Percentiles rank a stretch among this genome's conserved stretches.
Evolutionary conservation across 352 stramenopile species (phyloP).

Genomic region (Globisporangium spinosum): DNA sequence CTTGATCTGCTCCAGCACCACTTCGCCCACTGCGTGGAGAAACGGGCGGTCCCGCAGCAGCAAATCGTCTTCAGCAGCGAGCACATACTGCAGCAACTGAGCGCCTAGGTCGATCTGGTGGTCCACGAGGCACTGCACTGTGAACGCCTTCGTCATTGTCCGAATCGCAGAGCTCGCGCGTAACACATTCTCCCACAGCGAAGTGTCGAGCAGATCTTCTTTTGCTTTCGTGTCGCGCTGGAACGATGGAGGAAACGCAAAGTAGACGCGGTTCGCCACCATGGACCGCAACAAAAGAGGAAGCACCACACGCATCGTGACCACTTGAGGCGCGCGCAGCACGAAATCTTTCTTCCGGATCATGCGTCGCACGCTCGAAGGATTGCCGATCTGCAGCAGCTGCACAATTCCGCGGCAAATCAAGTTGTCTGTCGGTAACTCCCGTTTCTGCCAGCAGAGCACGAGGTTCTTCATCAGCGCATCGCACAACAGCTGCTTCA

Average conservation of each 20-base stretch:
- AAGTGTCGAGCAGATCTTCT: constrained; percentile 39
- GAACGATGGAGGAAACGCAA: constrained; percentile 32
- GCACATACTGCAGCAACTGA: constrained; percentile 51
- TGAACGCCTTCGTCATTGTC: constrained; percentile 59
- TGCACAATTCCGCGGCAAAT: constrained; percentile 78
- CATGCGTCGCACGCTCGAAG: constrained; percentile 77
- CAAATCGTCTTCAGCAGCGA: constrained; percentile 59
- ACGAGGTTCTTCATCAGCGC: constrained; percentile 66
- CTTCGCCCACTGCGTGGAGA: constrained; percentile 64
- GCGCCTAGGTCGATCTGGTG: constrained; percentile 49
- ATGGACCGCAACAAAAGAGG: constrained; percentile 67
- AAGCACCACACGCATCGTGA: constrained; percentile 78
- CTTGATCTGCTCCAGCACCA: constrained; percentile 54
- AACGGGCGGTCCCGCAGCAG: constrained; percentile 68
- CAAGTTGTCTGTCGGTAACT: constrained; percentile 80
- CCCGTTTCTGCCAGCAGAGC: constrained; percentile 50
- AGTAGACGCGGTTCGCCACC: constrained; percentile 42
- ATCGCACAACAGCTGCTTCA: constrained; percentile 79
- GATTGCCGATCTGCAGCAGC: constrained; percentile 79
- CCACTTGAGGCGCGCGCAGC: constrained; percentile 69
- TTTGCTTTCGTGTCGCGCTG: constrained; percentile 37
- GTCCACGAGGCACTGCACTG: constrained; percentile 64
- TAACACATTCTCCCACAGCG: constrained; percentile 72
- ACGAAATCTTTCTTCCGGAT: constrained; percentile 82
- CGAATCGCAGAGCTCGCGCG: constrained; percentile 70